phyloP scores from a whole-genome alignment of 2,329 filamentous ascomycete genomes.

The Neobulgaria alba region DNA sequence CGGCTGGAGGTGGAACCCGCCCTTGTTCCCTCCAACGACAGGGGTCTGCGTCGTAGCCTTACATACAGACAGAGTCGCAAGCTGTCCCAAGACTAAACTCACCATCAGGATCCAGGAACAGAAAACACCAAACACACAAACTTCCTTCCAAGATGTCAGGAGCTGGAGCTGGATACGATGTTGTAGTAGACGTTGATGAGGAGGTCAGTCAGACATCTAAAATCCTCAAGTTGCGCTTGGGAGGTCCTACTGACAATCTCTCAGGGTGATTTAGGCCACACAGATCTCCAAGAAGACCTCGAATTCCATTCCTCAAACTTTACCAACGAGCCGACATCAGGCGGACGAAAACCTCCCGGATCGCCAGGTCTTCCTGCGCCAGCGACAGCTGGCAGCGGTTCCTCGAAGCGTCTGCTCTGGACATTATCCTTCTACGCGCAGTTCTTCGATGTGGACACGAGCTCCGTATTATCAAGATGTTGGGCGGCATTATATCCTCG shows the following conservation, averaged over 20 bases:
- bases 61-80: constrained; percentile 15
- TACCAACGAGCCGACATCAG: constrained; percentile 44
- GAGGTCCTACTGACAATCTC: no score
- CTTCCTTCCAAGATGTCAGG: constrained; percentile 13
- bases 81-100: constrained; percentile 14
- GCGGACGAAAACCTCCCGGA: constrained; percentile 31
- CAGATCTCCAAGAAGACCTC: constrained; percentile 95
- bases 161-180: constrained; percentile 73
- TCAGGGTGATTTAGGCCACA: constrained; percentile 94
- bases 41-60: no score
- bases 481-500: constrained; percentile 82
- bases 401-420: constrained; percentile 84
- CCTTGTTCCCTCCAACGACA: no score
- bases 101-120: background rate
- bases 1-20: background rate
- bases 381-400: constrained; percentile 42
- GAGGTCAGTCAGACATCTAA: constrained; percentile 51
- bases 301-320: constrained; percentile 96
- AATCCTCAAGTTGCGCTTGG: no score
- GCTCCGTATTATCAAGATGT: constrained; percentile 78
- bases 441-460: constrained; percentile 97
- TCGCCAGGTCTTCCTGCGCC: constrained; percentile 44
- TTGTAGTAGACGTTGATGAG: constrained; percentile 93
- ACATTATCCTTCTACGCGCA: constrained; percentile 87
- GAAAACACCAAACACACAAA: constrained; percentile 1